phyloP scores from a whole-genome alignment of 805 yeast genomes.

The Saccharomycopsis selenospora region DNA sequence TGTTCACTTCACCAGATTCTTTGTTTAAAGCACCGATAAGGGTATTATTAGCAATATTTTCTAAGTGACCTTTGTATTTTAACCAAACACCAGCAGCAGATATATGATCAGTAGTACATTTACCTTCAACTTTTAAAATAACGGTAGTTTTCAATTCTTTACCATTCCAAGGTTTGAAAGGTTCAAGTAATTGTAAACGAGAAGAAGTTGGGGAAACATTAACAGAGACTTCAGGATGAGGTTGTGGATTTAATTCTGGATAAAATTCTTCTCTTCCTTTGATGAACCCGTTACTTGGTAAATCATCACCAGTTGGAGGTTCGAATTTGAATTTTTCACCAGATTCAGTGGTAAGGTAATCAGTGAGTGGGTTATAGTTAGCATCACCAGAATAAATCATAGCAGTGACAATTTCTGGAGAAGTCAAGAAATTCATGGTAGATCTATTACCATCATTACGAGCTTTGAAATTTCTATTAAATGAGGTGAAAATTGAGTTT shows the following conservation, averaged over 20 bases:
- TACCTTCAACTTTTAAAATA: conserved; percentile 88
- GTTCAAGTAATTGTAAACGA: conserved; percentile 84
- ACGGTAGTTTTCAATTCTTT: conserved; percentile 72
- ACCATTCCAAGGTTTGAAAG: conserved; percentile 82
- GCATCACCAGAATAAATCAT: conserved; percentile 93
- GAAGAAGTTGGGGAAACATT: conserved; percentile 83
- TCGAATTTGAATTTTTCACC: conserved; percentile 73
- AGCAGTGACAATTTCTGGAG: conserved; percentile 96
- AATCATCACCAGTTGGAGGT: conserved; percentile 78
- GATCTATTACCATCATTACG: conserved; percentile 98
- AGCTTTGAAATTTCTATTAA: conserved; percentile 95
- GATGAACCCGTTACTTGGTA: conserved; percentile 73
- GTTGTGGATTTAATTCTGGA: conserved; percentile 63
- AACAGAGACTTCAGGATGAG: conserved; percentile 51
- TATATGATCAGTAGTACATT: conserved; percentile 97
- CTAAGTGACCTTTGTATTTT: conserved; percentile 96
- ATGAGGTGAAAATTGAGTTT: conserved; percentile 92
- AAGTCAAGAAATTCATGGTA: conserved; percentile 96
- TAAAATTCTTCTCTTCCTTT: conserved; percentile 69
- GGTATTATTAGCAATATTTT: conserved; percentile 91
- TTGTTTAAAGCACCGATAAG: conserved; percentile 94
- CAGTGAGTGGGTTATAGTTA: conserved; percentile 86
- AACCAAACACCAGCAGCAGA: conserved; percentile 99
- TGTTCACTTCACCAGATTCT: conserved; percentile 94
- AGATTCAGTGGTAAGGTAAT: conserved; percentile 60